Conservation (phyloP, 345 rosid genomes). For the Gossypium sturtianum region DNA sequence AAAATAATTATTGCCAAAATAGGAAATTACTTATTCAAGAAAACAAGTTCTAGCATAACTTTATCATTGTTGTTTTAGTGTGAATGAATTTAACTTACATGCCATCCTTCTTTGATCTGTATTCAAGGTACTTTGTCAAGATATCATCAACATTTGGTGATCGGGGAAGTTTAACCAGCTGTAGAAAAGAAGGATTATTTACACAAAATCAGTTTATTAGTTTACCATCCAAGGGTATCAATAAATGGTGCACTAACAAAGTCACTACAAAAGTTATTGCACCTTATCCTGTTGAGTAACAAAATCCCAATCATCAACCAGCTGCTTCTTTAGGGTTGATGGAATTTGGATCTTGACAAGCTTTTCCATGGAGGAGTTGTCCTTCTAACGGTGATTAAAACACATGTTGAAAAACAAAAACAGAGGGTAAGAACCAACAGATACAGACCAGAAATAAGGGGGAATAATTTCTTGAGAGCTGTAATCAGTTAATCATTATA, state of each 20-base stretch:
- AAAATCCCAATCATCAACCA: slow-evolving; percentile 84
- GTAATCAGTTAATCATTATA: slow-evolving; percentile 9
- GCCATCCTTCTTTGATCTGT: slow-evolving; percentile 86
- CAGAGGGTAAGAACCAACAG: slow-evolving; percentile 1
- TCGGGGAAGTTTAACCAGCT: slow-evolving; percentile 95
- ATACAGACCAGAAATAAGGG: not conserved
- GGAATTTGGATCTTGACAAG: slow-evolving; percentile 79
- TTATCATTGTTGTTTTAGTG: not conserved
- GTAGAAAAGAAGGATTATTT: slow-evolving; percentile 21
- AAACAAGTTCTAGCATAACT: not conserved
- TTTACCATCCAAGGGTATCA: slow-evolving; percentile 6
- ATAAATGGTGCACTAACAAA: slow-evolving; percentile 1
- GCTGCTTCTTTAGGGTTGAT: slow-evolving; percentile 67
- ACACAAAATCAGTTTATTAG: slow-evolving; percentile 11
- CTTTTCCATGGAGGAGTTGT: slow-evolving; percentile 51
- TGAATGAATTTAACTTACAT: slow-evolving; percentile 40
- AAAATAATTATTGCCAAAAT: not conserved
- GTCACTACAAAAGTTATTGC: slow-evolving; percentile 5
- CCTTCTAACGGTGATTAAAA: slow-evolving; percentile 39
- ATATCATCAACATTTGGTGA: slow-evolving; percentile 85
- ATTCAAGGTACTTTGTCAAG: slow-evolving; percentile 71
- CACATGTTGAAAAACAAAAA: slow-evolving; percentile 1
- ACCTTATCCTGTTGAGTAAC: slow-evolving; percentile 85
- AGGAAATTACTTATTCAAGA: not conserved
- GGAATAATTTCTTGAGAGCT: not conserved